phyloP scores from a whole-genome alignment of 2,329 filamentous ascomycete genomes.

The Diaporthe vaccinii region DNA sequence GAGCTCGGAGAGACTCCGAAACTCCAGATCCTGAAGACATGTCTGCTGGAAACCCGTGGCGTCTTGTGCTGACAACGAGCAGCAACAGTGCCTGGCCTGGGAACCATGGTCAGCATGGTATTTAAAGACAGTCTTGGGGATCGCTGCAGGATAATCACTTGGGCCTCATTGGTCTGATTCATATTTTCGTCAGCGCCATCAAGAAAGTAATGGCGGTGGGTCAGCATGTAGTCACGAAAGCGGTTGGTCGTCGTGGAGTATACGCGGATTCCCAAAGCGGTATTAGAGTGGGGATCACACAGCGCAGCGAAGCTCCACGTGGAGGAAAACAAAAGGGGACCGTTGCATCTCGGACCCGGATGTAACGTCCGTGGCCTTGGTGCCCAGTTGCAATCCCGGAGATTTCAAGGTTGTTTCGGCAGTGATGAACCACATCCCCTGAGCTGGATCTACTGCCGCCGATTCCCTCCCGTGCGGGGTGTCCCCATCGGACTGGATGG shows the following conservation, averaged over 20 bases:
- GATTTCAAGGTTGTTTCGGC: background rate
- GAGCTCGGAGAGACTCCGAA: background rate
- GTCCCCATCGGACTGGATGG: background rate
- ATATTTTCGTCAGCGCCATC: background rate
- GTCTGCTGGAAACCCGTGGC: background rate
- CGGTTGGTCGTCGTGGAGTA: background rate
- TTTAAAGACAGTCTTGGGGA: background rate
- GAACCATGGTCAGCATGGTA: background rate
- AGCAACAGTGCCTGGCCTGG: background rate
- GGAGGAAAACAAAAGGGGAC: background rate
- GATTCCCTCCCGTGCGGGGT: slow-evolving; percentile 1
- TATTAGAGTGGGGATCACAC: background rate
- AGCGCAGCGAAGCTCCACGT: background rate
- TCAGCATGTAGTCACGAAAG: background rate
- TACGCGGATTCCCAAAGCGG: background rate
- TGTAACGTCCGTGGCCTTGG: background rate
- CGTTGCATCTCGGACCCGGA: background rate
- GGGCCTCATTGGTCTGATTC: background rate
- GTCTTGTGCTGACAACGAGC: background rate
- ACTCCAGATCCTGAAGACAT: background rate
- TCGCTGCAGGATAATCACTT: background rate
- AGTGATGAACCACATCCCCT: background rate
- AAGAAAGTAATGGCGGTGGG: background rate
- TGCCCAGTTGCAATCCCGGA: background rate
- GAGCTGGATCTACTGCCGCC: background rate